These are phyloP conservation scores for Plasmodium coatneyi DNA, from an alignment of 169 alveolate species.

Conservation along the genomic window DNA sequence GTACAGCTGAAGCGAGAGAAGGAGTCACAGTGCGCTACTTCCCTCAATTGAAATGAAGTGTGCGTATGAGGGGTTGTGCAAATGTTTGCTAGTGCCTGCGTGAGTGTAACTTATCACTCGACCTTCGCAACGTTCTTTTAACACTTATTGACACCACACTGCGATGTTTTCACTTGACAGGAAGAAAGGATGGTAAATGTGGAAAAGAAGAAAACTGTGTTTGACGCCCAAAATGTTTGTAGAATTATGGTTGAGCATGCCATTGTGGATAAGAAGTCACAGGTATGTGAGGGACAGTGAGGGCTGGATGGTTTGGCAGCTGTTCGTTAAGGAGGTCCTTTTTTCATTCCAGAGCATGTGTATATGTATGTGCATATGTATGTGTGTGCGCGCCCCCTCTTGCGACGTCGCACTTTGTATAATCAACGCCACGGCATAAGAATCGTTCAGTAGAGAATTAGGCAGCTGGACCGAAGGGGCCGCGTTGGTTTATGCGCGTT, in stretches of 20 bases:
- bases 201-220: constrained; percentile 73
- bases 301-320: not conserved
- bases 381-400: not conserved
- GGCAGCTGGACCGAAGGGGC: not conserved
- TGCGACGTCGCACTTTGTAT: not conserved
- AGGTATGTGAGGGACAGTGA: constrained; percentile 53
- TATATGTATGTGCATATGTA: not conserved
- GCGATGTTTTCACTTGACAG: constrained; percentile 23
- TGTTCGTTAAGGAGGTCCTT: not conserved
- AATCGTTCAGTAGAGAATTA: not conserved
- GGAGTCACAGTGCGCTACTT: not conserved
- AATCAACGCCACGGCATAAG: not conserved
- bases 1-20: constrained; percentile 3
- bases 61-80: not conserved
- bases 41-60: not conserved
- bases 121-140: not conserved
- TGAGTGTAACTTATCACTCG: not conserved
- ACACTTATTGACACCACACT: not conserved
- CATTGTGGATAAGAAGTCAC: constrained; percentile 80
- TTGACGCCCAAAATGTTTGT: constrained; percentile 77
- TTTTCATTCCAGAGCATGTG: not conserved
- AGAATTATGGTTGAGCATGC: constrained; percentile 85
- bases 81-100: not conserved
- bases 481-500: not conserved
- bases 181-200: constrained; percentile 79